A percentile compares a stretch with the other conserved stretches of the same genome.
Conservation (phyloP, 495 filamentous ascomycete species). For the Hypoxylon perforatum region DNA sequence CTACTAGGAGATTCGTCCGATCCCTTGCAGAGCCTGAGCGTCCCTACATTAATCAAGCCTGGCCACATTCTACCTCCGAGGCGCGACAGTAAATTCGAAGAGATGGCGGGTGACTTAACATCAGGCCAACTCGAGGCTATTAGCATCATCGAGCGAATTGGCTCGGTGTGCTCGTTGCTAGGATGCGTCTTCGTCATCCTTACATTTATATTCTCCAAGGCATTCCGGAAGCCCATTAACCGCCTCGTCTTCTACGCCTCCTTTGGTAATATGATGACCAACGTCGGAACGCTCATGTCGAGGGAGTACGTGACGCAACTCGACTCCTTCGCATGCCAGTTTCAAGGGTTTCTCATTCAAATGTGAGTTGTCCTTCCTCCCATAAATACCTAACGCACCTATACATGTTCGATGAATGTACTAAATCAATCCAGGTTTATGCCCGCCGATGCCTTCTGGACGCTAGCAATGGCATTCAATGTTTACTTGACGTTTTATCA, state of each 20-base stretch:
- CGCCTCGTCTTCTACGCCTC: slow-evolving; percentile 86
- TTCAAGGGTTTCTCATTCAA: slow-evolving; percentile 77
- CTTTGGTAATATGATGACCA: slow-evolving; percentile 85
- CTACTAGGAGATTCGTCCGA: background rate
- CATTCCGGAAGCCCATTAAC: slow-evolving; percentile 89
- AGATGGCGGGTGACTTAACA: slow-evolving; percentile 35
- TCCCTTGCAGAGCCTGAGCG: background rate
- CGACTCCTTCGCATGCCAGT: slow-evolving; percentile 71
- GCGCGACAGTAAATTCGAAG: background rate
- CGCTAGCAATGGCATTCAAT: slow-evolving; percentile 87
- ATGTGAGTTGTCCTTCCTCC: slow-evolving; percentile 64
- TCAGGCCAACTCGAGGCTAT: slow-evolving; percentile 55
- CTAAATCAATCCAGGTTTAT: slow-evolving; percentile 68
- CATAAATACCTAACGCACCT: no score
- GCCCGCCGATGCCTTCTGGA: slow-evolving; percentile 83
- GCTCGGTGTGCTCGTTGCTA: slow-evolving; percentile 76
- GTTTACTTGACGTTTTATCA: slow-evolving; percentile 88
- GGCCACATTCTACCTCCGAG: background rate
- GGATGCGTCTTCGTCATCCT: slow-evolving; percentile 78
- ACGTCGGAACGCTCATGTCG: slow-evolving; percentile 81
- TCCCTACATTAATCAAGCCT: background rate
- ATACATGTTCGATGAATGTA: slow-evolving; percentile 6
- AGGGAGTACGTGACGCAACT: slow-evolving; percentile 62
- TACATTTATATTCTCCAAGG: slow-evolving; percentile 71
- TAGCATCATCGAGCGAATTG: slow-evolving; percentile 71